Evolutionary conservation across 1,284 basidiomycete genomes (phyloP).

Genomic region (Sporisorium sorghi): DNA sequence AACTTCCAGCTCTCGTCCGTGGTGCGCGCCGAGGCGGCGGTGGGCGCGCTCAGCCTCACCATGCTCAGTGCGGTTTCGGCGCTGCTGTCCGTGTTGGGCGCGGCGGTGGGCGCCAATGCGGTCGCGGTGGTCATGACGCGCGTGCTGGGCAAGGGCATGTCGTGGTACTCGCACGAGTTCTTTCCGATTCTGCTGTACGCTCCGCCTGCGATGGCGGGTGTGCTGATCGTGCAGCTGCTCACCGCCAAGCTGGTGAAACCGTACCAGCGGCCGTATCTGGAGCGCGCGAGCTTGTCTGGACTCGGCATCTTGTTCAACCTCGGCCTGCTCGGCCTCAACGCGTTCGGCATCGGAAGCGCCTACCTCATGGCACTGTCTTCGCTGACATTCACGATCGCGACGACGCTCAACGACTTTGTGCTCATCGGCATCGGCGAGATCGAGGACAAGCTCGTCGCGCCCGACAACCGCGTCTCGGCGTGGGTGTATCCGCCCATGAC

Average conservation of each 20-base stretch:
- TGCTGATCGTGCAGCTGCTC: constrained; percentile 77
- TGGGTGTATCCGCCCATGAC: constrained; percentile 54
- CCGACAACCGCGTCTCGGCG: constrained; percentile 58
- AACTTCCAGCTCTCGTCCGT: constrained; percentile 66
- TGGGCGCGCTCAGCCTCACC: constrained; percentile 50
- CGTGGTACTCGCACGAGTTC: constrained; percentile 75
- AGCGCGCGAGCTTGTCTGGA: constrained; percentile 59
- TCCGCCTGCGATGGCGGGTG: constrained; percentile 75
- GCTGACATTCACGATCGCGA: constrained; percentile 71
- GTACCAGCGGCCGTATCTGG: constrained; percentile 60
- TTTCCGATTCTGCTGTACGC: constrained; percentile 81
- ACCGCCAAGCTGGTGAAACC: constrained; percentile 74
- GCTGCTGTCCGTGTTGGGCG: constrained; percentile 68
- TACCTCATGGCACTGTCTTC: constrained; percentile 77
- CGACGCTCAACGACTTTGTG: constrained; percentile 62
- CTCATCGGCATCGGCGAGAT: constrained; percentile 57
- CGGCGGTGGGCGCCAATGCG: constrained; percentile 77
- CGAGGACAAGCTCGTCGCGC: constrained; percentile 50
- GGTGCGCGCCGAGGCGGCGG: constrained; percentile 67
- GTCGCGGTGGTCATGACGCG: constrained; percentile 80
- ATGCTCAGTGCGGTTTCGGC: constrained; percentile 54
- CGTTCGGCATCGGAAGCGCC: constrained; percentile 77
- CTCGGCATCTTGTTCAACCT: constrained; percentile 56
- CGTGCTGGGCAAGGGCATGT: constrained; percentile 75
- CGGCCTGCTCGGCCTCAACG: constrained; percentile 71